phyloP scores from a whole-genome alignment of 1,284 basidiomycete genomes.

The Ustilago sp. region DNA sequence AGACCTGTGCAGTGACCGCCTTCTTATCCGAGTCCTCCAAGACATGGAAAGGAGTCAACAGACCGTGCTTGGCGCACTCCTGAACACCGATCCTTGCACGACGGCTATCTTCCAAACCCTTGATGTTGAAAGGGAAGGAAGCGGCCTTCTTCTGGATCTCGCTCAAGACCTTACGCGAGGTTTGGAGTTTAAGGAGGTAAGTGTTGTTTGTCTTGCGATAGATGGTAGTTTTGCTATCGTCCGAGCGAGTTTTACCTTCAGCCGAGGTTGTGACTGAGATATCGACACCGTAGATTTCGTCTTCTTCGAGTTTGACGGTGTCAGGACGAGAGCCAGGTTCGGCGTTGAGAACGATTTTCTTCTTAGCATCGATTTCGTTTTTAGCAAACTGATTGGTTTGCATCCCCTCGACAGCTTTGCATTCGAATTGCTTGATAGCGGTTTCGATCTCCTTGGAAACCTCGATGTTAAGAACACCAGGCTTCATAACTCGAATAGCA shows the following conservation, averaged over 20 bases:
- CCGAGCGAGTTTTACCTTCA: conserved; percentile 76
- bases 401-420: conserved; percentile 73
- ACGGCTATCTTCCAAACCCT: conserved; percentile 93
- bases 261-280: conserved; percentile 76
- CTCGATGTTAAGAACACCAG: conserved; percentile 91
- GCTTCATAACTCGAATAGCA: conserved; percentile 73
- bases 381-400: conserved; percentile 93
- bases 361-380: conserved; percentile 78
- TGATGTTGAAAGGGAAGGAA: conserved; percentile 96
- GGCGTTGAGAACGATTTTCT: conserved; percentile 63
- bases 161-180: conserved; percentile 90
- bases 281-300: conserved; percentile 96
- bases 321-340: conserved; percentile 61
- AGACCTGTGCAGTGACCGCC: conserved; percentile 79
- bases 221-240: conserved; percentile 89
- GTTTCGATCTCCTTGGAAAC: conserved; percentile 88
- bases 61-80: conserved; percentile 92
- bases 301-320: conserved; percentile 75
- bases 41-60: conserved; percentile 90
- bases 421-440: conserved; percentile 72
- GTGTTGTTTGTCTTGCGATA: conserved; percentile 88
- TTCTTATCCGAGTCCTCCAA: conserved; percentile 57
- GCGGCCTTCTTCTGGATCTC: conserved; percentile 98
- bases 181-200: conserved; percentile 98
- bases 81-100: conserved; percentile 92